A percentile compares a stretch with the other conserved stretches of the same genome.
Evolutionary conservation across 192 early-diverging fungal species (phyloP).

Genomic region (Entrophospora sp.): DNA sequence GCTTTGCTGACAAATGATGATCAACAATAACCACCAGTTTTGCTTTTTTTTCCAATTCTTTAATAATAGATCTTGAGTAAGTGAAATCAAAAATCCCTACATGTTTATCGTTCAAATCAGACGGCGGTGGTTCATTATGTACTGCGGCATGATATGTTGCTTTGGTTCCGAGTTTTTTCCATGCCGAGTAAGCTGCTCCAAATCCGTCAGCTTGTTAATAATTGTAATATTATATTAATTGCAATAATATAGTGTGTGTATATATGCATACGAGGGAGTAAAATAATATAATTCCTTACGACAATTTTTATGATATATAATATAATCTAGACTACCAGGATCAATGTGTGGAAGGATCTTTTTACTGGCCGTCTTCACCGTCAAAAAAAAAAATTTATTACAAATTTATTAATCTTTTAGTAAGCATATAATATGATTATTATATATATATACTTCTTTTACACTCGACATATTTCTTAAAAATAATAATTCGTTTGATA

Average conservation of each 20-base stretch:
- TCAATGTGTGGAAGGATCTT: neutral
- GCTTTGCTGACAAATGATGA: neutral
- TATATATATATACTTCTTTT: no score
- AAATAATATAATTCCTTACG: neutral
- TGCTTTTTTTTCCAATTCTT: neutral
- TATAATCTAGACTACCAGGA: conserved; percentile 1
- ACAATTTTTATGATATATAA: conserved; percentile 1
- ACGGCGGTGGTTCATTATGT: neutral
- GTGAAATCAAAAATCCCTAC: neutral
- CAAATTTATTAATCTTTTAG: no score
- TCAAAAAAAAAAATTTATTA: no score
- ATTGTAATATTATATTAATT: neutral
- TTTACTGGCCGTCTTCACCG: no score
- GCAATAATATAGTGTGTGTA: neutral
- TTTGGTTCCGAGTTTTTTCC: neutral
- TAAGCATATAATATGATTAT: no score
- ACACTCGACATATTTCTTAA: no score
- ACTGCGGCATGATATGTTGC: neutral
- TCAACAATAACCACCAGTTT: neutral
- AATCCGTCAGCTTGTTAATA: neutral
- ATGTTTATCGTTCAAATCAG: neutral
- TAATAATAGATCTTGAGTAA: neutral
- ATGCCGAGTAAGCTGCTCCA: neutral
- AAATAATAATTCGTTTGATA: no score
- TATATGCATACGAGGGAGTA: neutral